Percentiles rank a stretch among this genome's conserved stretches.
phyloP scores from a whole-genome alignment of 257 asterid species.

The Salvia splendens region DNA sequence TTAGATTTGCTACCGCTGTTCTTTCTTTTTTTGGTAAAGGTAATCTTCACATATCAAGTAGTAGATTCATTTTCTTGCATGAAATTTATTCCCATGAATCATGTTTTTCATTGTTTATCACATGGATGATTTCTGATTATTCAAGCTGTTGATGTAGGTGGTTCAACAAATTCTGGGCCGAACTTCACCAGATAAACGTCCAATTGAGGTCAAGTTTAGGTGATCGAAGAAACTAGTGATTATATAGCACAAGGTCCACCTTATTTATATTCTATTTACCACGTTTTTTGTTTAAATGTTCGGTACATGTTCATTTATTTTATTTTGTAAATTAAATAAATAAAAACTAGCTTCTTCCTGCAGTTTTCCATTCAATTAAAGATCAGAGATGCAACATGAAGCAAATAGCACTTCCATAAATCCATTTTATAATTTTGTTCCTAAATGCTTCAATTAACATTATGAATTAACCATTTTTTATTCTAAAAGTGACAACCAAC shows the following conservation, averaged over 20 bases:
- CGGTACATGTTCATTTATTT: not conserved
- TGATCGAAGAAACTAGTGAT: conserved; percentile 5
- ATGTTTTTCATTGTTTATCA: not conserved
- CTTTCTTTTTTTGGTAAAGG: conserved; percentile 11
- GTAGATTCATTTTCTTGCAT: not conserved
- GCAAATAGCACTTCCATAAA: too few species aligned
- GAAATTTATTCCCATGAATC: not conserved
- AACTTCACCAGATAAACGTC: not conserved
- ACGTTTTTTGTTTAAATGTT: conserved; percentile 3
- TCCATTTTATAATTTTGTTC: too few species aligned
- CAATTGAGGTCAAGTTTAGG: not conserved
- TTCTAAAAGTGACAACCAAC: too few species aligned
- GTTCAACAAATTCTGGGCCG: not conserved
- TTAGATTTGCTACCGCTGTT: conserved; percentile 30
- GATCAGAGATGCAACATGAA: not conserved
- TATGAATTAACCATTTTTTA: too few species aligned
- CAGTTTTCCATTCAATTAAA: conserved; percentile 19
- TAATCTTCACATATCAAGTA: not conserved
- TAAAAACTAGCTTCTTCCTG: too few species aligned
- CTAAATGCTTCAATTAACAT: too few species aligned
- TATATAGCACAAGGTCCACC: not conserved
- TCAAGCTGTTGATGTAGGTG: conserved; percentile 10
- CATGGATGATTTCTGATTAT: not conserved
- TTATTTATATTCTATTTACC: not conserved
- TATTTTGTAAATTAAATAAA: too few species aligned